Conservation (phyloP, 2,329 filamentous ascomycete species). For the Coniochaeta hoffmannii region DNA sequence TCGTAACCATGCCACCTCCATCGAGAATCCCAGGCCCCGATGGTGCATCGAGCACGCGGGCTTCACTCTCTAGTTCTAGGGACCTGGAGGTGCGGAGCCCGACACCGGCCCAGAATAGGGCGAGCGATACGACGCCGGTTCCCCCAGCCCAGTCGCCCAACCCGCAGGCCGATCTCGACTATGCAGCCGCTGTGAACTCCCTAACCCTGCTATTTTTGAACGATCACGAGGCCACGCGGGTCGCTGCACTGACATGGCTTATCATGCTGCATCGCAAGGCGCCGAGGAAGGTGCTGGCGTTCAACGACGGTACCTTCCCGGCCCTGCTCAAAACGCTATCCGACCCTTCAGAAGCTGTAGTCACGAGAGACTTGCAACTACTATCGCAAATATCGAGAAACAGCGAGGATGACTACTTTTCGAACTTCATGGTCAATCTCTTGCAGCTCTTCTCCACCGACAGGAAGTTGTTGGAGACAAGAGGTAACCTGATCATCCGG, state of each 20-base stretch:
- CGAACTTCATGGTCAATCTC: conserved; percentile 96
- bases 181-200: conserved; percentile 87
- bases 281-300: conserved; percentile 84
- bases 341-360: conserved; percentile 89
- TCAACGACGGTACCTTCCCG: conserved; percentile 95
- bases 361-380: conserved; percentile 87
- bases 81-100: conserved; percentile 47
- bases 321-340: conserved; percentile 93
- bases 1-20: conserved; percentile 22
- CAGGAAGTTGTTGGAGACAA: conserved; percentile 78
- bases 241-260: conserved; percentile 89
- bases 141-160: conserved; percentile 32
- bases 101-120: conserved; percentile 41
- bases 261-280: conserved; percentile 97
- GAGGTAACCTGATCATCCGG: conserved; percentile 93
- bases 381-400: conserved; percentile 94
- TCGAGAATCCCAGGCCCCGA: conserved; percentile 37
- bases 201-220: conserved; percentile 91
- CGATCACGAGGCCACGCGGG: conserved; percentile 90
- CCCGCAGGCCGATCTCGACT: conserved; percentile 73
- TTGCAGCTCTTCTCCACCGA: conserved; percentile 95
- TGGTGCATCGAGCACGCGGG: conserved; percentile 39
- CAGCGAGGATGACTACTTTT: conserved; percentile 95
- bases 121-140: conserved; percentile 16
- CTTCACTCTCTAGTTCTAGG: conserved; percentile 43